These are phyloP conservation scores for Tetradesmus lagerheimii DNA, from an alignment of 139 green algal genomes.

Conservation along the genomic window DNA sequence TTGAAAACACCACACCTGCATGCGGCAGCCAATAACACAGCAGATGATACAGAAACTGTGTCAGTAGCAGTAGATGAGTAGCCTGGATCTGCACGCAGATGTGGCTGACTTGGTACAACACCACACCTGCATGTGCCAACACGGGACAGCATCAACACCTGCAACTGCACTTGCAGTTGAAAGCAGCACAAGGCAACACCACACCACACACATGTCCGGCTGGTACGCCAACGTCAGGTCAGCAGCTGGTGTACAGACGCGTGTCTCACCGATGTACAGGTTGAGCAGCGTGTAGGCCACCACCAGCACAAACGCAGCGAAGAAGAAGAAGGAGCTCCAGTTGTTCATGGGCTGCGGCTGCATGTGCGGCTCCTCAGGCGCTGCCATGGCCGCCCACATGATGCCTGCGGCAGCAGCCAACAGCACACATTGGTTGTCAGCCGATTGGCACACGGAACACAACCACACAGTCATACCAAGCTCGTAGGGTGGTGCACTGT, in stretches of 20 bases:
- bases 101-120: slow-evolving; percentile 87
- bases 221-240: too few relatives aligned
- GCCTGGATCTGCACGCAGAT: slow-evolving; percentile 74
- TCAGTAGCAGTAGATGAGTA: neutral
- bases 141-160: neutral
- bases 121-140: slow-evolving; percentile 64
- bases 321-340: slow-evolving; percentile 78
- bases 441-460: too few relatives aligned
- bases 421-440: too few relatives aligned
- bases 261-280: slow-evolving; percentile 74
- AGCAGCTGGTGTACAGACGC: neutral
- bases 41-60: too few relatives aligned
- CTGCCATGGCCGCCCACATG: slow-evolving; percentile 62
- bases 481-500: too few relatives aligned
- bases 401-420: neutral
- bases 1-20: too few relatives aligned
- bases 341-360: slow-evolving; percentile 76
- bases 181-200: neutral
- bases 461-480: too few relatives aligned
- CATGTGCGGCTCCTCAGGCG: slow-evolving; percentile 55
- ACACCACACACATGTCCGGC: neutral
- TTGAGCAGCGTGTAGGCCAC: slow-evolving; percentile 88
- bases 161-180: too few relatives aligned
- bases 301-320: slow-evolving; percentile 82
- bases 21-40: neutral